Percentiles rank a stretch among this genome's conserved stretches.
These are phyloP conservation scores for Scolecobasidium constrictum DNA, from an alignment of 2,329 filamentous ascomycete species.

Conservation along the genomic window DNA sequence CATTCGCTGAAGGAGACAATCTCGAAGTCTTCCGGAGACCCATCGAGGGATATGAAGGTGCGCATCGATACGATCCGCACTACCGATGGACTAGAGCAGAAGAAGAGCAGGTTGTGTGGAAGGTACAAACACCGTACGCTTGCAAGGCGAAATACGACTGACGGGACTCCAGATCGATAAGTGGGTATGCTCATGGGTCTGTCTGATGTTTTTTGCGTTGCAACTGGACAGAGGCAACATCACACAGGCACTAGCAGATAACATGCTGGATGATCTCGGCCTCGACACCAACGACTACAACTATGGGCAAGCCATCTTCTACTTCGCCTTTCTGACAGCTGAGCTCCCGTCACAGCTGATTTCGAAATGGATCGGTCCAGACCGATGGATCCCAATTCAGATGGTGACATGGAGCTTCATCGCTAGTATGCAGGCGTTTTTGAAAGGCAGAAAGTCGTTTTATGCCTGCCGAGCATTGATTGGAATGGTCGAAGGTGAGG, in stretches of 20 bases:
- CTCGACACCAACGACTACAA: slow-evolving; percentile 13
- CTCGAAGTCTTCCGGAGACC: slow-evolving; percentile 31
- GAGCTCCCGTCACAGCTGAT: slow-evolving; percentile 18
- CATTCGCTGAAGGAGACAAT: background rate
- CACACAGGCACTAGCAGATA: slow-evolving; percentile 15
- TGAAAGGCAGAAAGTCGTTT: slow-evolving; percentile 26
- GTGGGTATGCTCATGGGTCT: slow-evolving; percentile 33
- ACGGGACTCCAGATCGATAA: slow-evolving; percentile 25
- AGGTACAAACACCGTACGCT: slow-evolving; percentile 30
- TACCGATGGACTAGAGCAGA: slow-evolving; percentile 46
- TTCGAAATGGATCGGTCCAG: slow-evolving; percentile 17
- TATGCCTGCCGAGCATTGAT: slow-evolving; percentile 33
- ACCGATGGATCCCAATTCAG: slow-evolving; percentile 32
- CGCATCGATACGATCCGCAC: slow-evolving; percentile 46
- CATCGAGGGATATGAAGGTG: slow-evolving; percentile 46
- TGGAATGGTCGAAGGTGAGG: slow-evolving; percentile 37
- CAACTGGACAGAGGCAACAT: slow-evolving; percentile 27
- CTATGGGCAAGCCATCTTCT: slow-evolving; percentile 15
- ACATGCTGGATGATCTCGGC: slow-evolving; percentile 12
- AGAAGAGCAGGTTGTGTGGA: slow-evolving; percentile 44
- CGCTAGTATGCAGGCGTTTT: slow-evolving; percentile 26
- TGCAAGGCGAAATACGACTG: background rate
- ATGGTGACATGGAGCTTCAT: slow-evolving; percentile 32
- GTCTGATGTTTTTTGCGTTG: slow-evolving; percentile 40
- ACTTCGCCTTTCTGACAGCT: slow-evolving; percentile 14